Percentiles rank a stretch among this genome's conserved stretches.
Conservation (phyloP, 192 early-diverging fungal species). For the Dimargaris cristalligena region DNA sequence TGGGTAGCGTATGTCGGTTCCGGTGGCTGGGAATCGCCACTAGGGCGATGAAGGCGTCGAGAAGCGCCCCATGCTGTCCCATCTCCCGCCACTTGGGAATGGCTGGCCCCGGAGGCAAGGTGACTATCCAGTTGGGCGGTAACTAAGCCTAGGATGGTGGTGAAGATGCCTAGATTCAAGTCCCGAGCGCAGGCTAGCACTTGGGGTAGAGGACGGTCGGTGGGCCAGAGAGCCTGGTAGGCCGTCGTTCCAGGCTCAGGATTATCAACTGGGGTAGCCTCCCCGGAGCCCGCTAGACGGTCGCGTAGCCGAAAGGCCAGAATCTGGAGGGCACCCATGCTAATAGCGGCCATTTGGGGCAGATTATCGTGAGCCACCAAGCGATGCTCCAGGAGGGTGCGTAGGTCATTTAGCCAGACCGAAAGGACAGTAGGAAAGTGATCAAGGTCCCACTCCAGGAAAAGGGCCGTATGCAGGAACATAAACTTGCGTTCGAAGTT, state of each 20-base stretch:
- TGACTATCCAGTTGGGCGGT: not conserved
- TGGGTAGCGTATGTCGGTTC: not conserved
- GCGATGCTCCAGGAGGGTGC: not conserved
- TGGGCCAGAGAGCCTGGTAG: not conserved
- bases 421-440: not conserved
- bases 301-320: not conserved
- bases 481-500: constrained; percentile 3
- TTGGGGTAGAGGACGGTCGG: not conserved
- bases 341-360: not conserved
- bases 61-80: not conserved
- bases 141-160: not conserved
- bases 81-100: not conserved
- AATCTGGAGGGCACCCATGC: not conserved
- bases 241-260: not conserved
- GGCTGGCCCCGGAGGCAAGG: not conserved
- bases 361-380: not conserved
- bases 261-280: too few relatives aligned
- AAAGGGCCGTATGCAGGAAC: not conserved
- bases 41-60: too few relatives aligned
- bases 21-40: not conserved
- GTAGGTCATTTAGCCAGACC: not conserved
- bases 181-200: constrained; percentile 4
- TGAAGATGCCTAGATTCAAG: not conserved
- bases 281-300: too few relatives aligned
- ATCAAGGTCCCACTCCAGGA: not conserved